Evolutionary conservation across 305 asterid genomes (phyloP).

Genomic region (Stenogyne calaminthoides): DNA sequence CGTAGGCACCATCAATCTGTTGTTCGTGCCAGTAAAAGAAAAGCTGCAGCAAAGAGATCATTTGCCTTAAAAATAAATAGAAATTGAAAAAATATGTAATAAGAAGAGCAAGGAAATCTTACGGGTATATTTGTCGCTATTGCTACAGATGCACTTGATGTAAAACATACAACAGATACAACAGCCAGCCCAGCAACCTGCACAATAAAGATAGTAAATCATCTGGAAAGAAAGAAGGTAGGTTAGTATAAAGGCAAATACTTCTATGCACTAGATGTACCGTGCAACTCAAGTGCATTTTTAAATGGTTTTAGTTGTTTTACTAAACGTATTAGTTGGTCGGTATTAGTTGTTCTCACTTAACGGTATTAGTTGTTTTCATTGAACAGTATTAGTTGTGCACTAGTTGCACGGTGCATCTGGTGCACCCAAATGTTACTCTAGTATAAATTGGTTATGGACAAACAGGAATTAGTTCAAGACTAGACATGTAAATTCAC

Average conservation of each 20-base stretch:
- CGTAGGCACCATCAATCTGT: constrained; percentile 33
- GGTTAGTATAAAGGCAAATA: background rate
- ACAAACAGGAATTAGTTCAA: background rate
- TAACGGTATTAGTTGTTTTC: too few species aligned
- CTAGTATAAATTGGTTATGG: background rate
- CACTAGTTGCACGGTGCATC: too few species aligned
- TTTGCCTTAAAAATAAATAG: background rate
- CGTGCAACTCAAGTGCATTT: too few species aligned
- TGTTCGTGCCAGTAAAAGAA: constrained; percentile 45
- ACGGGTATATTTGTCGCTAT: constrained; percentile 68
- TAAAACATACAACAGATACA: constrained; percentile 67
- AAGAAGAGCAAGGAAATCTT: constrained; percentile 27
- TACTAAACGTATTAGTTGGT: too few species aligned
- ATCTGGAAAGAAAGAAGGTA: background rate
- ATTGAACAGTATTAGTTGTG: too few species aligned
- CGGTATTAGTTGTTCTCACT: too few species aligned
- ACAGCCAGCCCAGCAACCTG: constrained; percentile 65
- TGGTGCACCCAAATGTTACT: too few species aligned
- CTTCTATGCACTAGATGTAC: too few species aligned
- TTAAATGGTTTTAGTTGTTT: too few species aligned
- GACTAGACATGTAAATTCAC: background rate
- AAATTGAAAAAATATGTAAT: constrained; percentile 11
- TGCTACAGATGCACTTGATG: constrained; percentile 60
- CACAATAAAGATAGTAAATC: constrained; percentile 3
- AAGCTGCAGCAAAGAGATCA: constrained; percentile 33